Percentiles rank a stretch among this genome's conserved stretches.
Evolutionary conservation across 2,329 filamentous ascomycete species (phyloP).

Genomic region (Herpomyces periplanetae): DNA sequence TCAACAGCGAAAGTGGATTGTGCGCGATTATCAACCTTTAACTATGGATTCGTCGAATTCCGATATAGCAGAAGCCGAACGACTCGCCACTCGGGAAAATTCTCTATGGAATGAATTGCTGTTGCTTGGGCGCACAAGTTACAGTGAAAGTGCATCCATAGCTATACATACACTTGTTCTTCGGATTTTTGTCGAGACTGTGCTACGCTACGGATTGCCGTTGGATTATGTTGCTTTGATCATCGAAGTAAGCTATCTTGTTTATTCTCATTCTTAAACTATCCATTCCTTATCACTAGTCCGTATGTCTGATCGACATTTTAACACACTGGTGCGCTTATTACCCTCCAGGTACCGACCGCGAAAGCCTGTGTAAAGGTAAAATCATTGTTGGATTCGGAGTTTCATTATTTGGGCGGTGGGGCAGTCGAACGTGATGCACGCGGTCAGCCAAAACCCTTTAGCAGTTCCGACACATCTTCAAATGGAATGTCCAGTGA

Average conservation of each 20-base stretch:
- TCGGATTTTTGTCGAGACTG: conserved; percentile 83
- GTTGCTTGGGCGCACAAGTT: conserved; percentile 52
- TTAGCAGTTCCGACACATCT: too few species aligned
- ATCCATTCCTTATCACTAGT: too few species aligned
- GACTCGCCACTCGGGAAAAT: conserved; percentile 42
- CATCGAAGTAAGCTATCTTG: conserved; percentile 23
- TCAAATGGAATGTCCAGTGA: too few species aligned
- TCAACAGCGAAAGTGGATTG: conserved; percentile 71
- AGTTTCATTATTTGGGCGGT: conserved; percentile 64
- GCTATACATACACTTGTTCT: conserved; percentile 74
- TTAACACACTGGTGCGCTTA: too few species aligned
- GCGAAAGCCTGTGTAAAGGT: conserved; percentile 41
- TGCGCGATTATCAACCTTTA: conserved; percentile 71
- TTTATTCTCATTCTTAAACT: too few species aligned
- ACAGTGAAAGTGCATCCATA: conserved; percentile 79
- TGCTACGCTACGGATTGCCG: conserved; percentile 74
- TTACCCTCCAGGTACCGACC: too few species aligned
- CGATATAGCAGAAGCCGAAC: conserved; percentile 50
- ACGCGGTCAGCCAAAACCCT: too few species aligned
- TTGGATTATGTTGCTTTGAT: conserved; percentile 55
- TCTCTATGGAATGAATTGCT: conserved; percentile 77
- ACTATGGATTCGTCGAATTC: conserved; percentile 60
- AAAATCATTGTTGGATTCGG: conserved; percentile 22
- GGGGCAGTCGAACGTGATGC: too few species aligned
- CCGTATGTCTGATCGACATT: too few species aligned